phyloP scores from a whole-genome alignment of 495 filamentous ascomycete species.

The Penicillium macrosclerotiorum region DNA sequence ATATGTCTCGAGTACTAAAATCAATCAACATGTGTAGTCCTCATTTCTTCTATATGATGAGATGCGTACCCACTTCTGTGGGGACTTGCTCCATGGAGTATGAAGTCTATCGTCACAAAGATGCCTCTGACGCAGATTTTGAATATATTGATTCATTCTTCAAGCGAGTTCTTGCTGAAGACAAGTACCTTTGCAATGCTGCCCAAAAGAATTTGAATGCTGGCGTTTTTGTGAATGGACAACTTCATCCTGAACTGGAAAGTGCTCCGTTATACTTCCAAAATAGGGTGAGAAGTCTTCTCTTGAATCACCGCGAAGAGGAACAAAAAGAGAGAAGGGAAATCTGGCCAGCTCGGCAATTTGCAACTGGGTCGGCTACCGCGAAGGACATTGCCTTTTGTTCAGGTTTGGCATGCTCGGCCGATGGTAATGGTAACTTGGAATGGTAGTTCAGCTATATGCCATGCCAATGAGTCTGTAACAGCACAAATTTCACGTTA shows the following conservation, averaged over 20 bases:
- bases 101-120: constrained; percentile 45
- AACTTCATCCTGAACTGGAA: constrained; percentile 45
- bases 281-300: constrained; percentile 37
- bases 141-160: constrained; percentile 38
- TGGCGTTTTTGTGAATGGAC: constrained; percentile 47
- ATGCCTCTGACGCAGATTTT: constrained; percentile 38
- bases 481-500: no score
- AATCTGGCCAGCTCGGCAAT: constrained; percentile 49
- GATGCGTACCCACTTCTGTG: constrained; percentile 38
- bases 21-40: constrained; percentile 18
- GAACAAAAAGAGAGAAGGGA: constrained; percentile 38
- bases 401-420: constrained; percentile 23
- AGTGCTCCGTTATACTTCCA: constrained; percentile 47
- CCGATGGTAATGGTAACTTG: constrained; percentile 8
- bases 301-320: constrained; percentile 32
- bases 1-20: background rate
- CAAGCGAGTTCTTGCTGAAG: constrained; percentile 41
- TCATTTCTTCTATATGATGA: constrained; percentile 47
- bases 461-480: no score
- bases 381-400: constrained; percentile 39
- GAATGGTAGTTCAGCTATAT: constrained; percentile 16
- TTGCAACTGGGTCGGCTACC: constrained; percentile 23
- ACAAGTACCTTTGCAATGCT: constrained; percentile 43
- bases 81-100: constrained; percentile 39
- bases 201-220: constrained; percentile 46